phyloP scores from a whole-genome alignment of 2,329 filamentous ascomycete species.

The Iodosphaeria phyllophila region DNA sequence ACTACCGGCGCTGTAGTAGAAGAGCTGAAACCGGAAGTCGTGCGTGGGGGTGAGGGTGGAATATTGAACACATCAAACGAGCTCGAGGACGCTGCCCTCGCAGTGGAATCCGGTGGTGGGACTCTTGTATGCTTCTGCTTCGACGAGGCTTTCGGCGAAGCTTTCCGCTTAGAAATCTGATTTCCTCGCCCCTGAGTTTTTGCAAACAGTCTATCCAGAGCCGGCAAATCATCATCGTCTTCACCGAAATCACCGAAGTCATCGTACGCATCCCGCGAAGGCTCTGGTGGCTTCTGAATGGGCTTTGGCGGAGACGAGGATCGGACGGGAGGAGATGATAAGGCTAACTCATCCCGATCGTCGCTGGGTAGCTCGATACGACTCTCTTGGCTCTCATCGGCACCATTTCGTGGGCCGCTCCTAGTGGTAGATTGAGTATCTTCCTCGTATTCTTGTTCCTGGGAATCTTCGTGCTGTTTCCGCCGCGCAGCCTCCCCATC shows the following conservation, averaged over 20 bases:
- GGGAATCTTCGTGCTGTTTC: constrained; percentile 22
- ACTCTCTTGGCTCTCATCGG: constrained; percentile 17
- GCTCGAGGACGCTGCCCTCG: neutral
- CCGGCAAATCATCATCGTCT: constrained; percentile 13
- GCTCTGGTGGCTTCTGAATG: too few relatives aligned
- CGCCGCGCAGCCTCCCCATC: constrained; percentile 11
- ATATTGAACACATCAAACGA: constrained; percentile 15
- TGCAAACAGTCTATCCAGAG: constrained; percentile 12
- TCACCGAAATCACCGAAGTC: too few relatives aligned
- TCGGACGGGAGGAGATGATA: constrained; percentile 3
- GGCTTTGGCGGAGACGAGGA: too few relatives aligned
- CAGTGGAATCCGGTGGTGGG: neutral
- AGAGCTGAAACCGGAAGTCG: constrained; percentile 13
- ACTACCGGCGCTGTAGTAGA: constrained; percentile 2
- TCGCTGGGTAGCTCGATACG: constrained; percentile 4
- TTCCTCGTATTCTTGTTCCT: constrained; percentile 31
- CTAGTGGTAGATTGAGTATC: constrained; percentile 25
- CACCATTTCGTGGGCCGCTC: constrained; percentile 9
- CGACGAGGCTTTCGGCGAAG: constrained; percentile 10
- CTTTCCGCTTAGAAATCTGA: constrained; percentile 7
- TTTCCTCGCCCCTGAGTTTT: constrained; percentile 7
- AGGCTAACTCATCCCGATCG: constrained; percentile 6
- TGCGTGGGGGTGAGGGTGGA: constrained; percentile 19
- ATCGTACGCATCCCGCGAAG: too few relatives aligned
- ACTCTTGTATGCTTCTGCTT: constrained; percentile 8